Conservation (phyloP, 805 yeast species). For the Cyberlindnera americana region DNA sequence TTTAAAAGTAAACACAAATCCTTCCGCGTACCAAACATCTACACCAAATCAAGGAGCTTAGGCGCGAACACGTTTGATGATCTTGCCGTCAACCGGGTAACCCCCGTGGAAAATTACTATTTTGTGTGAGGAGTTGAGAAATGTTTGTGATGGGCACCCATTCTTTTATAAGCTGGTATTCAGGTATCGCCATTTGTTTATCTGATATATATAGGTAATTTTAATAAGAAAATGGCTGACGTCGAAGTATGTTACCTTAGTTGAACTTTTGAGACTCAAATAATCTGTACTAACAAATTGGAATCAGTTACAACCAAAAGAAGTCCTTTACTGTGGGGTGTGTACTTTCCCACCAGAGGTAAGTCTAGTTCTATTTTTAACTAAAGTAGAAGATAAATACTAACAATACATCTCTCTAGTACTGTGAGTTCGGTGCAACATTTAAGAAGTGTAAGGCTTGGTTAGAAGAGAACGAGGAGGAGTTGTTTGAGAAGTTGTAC, state of each 20-base stretch:
- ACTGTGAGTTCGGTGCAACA: conserved; percentile 86
- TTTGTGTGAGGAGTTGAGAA: too few relatives aligned
- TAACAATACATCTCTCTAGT: conserved; percentile 32
- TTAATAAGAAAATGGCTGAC: conserved; percentile 11
- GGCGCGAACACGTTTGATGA: conserved; percentile 3
- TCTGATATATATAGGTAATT: too few relatives aligned
- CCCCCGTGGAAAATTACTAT: too few relatives aligned
- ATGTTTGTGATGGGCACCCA: too few relatives aligned
- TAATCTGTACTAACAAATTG: conserved; percentile 1
- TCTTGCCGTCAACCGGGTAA: too few relatives aligned
- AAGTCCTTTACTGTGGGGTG: conserved; percentile 67
- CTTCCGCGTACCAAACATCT: neutral
- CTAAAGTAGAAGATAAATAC: neutral
- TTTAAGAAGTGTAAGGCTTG: conserved; percentile 82
- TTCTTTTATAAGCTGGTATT: too few relatives aligned
- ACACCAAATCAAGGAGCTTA: neutral
- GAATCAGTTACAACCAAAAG: conserved; percentile 28
- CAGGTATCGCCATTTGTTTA: too few relatives aligned
- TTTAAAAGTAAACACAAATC: neutral
- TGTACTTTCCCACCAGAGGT: conserved; percentile 80
- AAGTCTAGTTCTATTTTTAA: conserved; percentile 7
- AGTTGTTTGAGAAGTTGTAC: conserved; percentile 57
- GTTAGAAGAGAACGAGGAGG: conserved; percentile 60
- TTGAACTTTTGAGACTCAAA: too few relatives aligned
- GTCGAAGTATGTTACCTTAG: conserved; percentile 10